Evolutionary conservation across 805 yeast genomes (phyloP).

Genomic region (Cyberlindnera nakhonratchasimensis): DNA sequence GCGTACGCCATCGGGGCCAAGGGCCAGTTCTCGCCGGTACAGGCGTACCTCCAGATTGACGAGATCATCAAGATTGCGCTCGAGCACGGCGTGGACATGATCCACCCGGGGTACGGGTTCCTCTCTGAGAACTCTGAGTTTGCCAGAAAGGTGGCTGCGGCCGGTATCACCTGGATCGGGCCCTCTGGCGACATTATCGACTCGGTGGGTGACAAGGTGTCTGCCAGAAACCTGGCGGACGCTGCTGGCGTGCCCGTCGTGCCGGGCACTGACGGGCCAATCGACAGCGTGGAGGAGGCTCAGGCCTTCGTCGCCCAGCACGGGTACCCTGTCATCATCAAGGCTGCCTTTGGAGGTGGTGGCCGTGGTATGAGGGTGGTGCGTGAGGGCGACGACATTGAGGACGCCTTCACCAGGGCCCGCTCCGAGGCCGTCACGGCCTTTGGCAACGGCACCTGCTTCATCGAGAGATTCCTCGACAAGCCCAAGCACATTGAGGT

Average conservation of each 20-base stretch:
- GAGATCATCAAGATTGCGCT: conserved; percentile 87
- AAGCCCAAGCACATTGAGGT: conserved; percentile 98
- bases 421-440: conserved; percentile 91
- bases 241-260: conserved; percentile 85
- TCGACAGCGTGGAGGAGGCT: conserved; percentile 77
- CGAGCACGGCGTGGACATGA: conserved; percentile 74
- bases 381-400: conserved; percentile 89
- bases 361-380: conserved; percentile 99
- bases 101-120: conserved; percentile 93
- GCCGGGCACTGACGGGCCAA: conserved; percentile 98
- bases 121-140: conserved; percentile 88
- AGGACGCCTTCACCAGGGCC: conserved; percentile 90
- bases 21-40: conserved; percentile 92
- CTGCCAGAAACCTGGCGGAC: conserved; percentile 85
- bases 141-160: conserved; percentile 85
- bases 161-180: conserved; percentile 95
- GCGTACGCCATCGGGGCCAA: conserved; percentile 86
- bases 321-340: conserved; percentile 95
- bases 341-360: conserved; percentile 99
- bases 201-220: conserved; percentile 94
- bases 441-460: conserved; percentile 98
- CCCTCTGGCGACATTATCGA: conserved; percentile 87
- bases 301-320: conserved; percentile 70
- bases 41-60: conserved; percentile 92
- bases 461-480: conserved; percentile 92